Percentiles rank a stretch among this genome's conserved stretches.
Conservation (phyloP, 176 grass and related monocot species). For the Cenchrus fungigraminus region DNA sequence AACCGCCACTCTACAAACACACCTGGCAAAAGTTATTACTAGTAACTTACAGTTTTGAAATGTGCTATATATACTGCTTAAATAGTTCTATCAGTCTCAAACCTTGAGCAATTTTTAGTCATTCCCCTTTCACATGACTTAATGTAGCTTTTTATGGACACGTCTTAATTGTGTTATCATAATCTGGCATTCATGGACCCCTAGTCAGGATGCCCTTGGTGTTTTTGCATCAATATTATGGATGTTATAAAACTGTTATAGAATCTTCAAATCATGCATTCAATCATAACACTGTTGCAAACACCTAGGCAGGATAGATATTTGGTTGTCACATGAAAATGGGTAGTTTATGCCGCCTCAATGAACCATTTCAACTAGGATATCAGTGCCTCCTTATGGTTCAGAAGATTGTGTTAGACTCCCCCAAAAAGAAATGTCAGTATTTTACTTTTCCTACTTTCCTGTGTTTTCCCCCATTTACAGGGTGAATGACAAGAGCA, state of each 20-base stretch:
- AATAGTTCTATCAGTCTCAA: not conserved
- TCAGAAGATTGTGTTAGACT: not conserved
- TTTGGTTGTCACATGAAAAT: not conserved
- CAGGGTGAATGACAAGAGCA: slow-evolving; percentile 86
- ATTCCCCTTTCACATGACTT: not conserved
- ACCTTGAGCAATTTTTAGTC: not conserved
- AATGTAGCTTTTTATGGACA: not conserved
- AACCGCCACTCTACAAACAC: not conserved
- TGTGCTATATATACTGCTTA: not conserved
- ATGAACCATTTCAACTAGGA: not conserved
- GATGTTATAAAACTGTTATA: not conserved
- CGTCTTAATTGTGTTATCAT: not conserved
- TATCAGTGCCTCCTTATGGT: not conserved
- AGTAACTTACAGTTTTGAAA: not conserved
- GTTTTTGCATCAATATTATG: not conserved
- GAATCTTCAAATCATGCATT: not conserved
- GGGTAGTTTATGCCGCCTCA: not conserved
- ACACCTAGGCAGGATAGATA: not conserved
- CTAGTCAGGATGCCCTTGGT: not conserved
- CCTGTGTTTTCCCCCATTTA: not conserved
- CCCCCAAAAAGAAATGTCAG: not conserved
- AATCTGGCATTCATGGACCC: not conserved
- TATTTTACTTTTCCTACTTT: slow-evolving; percentile 11
- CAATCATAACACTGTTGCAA: not conserved
- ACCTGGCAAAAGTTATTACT: not conserved